Percentiles rank a stretch among this genome's conserved stretches.
Conservation (phyloP, 2,329 filamentous ascomycete genomes). For the Plenodomus tracheiphilus region DNA sequence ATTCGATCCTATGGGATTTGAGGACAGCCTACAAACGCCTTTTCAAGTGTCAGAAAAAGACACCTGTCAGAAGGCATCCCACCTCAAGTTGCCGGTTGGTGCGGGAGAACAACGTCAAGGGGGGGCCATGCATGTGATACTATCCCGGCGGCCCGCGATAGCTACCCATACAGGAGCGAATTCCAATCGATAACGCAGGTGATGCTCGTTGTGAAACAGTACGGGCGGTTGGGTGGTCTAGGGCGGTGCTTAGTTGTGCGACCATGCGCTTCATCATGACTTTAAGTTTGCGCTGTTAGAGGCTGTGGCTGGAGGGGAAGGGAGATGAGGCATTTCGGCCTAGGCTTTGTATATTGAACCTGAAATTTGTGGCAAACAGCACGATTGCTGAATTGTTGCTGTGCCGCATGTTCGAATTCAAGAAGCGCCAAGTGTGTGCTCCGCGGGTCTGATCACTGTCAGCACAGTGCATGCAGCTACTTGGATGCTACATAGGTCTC, state of each 20-base stretch:
- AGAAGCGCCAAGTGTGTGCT: neutral
- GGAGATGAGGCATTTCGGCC: constrained; percentile 3
- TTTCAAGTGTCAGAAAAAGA: neutral
- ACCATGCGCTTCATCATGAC: constrained; percentile 19
- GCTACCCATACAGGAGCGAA: constrained; percentile 12
- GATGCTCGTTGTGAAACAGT: constrained; percentile 22
- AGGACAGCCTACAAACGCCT: neutral
- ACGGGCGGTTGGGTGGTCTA: constrained; percentile 15
- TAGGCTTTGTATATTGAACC: constrained; percentile 5
- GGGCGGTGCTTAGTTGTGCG: constrained; percentile 13
- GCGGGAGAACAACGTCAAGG: constrained; percentile 12
- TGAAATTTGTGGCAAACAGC: neutral
- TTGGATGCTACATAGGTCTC: too few species aligned
- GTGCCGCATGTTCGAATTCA: neutral
- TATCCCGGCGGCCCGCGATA: constrained; percentile 16
- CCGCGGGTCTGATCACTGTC: neutral
- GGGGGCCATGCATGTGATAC: constrained; percentile 13
- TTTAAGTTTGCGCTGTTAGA: constrained; percentile 8
- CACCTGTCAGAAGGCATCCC: neutral
- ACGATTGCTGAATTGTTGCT: neutral
- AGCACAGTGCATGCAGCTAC: neutral
- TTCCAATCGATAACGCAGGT: constrained; percentile 22
- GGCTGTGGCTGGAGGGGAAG: constrained; percentile 12
- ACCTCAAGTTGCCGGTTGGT: neutral
- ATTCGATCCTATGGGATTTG: neutral